A percentile compares a stretch with the other conserved stretches of the same genome.
Evolutionary conservation across 768 basidiomycete genomes (phyloP).

Genomic region (Boletus vermiculosoides): DNA sequence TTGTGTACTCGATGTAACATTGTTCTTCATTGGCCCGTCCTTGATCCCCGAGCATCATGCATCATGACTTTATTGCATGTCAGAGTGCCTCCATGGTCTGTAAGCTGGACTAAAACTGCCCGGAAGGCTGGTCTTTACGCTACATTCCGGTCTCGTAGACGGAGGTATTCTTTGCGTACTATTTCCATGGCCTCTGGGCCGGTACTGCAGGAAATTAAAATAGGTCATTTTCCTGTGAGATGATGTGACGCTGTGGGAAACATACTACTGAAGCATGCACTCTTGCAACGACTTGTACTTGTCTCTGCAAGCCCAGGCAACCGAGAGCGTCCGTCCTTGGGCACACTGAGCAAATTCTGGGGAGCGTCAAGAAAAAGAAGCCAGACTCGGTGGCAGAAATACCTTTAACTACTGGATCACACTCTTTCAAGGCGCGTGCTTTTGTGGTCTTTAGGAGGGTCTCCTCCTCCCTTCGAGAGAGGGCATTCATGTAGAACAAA

Average conservation of each 20-base stretch:
- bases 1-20: constrained; percentile 8
- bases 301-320: constrained; percentile 79
- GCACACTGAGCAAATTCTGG: constrained; percentile 86
- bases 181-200: constrained; percentile 71
- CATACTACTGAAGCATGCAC: constrained; percentile 81
- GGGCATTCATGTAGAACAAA: constrained; percentile 62
- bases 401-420: constrained; percentile 74
- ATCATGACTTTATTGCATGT: background rate
- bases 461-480: constrained; percentile 87
- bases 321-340: constrained; percentile 74
- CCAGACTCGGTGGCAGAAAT: background rate
- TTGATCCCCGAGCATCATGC: background rate
- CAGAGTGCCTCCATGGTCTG: background rate
- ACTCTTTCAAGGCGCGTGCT: constrained; percentile 73
- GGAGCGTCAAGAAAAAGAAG: background rate
- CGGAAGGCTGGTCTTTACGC: background rate
- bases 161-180: constrained; percentile 71
- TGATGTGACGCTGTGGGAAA: constrained; percentile 5
- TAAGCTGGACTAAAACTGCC: background rate
- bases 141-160: constrained; percentile 47
- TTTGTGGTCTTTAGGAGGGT: constrained; percentile 81
- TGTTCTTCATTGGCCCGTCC: background rate
- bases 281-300: constrained; percentile 68
- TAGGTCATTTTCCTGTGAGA: background rate
- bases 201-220: constrained; percentile 45